Evolutionary conservation across 306 rosid genomes (phyloP).

Genomic region (Lablab purpureus): DNA sequence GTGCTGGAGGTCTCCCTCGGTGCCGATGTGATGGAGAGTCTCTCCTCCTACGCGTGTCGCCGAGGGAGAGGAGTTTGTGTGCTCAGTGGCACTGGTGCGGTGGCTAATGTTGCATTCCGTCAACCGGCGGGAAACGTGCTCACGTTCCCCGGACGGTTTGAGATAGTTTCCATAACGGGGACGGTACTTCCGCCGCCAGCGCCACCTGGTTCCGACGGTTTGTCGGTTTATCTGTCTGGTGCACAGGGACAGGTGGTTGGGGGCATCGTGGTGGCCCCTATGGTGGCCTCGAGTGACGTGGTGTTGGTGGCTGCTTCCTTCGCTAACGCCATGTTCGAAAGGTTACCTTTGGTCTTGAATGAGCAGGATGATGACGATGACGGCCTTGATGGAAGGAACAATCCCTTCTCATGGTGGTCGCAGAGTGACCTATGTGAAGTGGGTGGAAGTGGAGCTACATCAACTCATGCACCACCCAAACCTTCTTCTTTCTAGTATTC

Average conservation of each 20-base stretch:
- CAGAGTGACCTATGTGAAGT: neutral
- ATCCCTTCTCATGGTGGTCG: neutral
- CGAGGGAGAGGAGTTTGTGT: slow-evolving; percentile 58
- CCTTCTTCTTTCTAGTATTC: neutral
- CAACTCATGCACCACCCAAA: neutral
- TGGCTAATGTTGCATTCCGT: slow-evolving; percentile 53
- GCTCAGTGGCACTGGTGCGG: slow-evolving; percentile 60
- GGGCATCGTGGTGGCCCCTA: slow-evolving; percentile 62
- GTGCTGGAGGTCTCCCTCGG: slow-evolving; percentile 65
- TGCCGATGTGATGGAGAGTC: slow-evolving; percentile 53
- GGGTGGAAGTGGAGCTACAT: neutral
- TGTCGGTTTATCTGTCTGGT: slow-evolving; percentile 65
- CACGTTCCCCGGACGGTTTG: slow-evolving; percentile 63
- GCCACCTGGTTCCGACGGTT: slow-evolving; percentile 53
- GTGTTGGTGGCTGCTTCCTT: slow-evolving; percentile 67
- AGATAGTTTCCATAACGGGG: slow-evolving; percentile 64
- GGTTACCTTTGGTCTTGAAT: slow-evolving; percentile 53
- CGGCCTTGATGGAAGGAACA: neutral
- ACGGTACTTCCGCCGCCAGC: slow-evolving; percentile 70
- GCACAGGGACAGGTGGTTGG: slow-evolving; percentile 73
- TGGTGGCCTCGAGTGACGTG: slow-evolving; percentile 60
- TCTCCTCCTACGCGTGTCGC: slow-evolving; percentile 56
- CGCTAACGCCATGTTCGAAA: slow-evolving; percentile 57
- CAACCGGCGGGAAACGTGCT: slow-evolving; percentile 54
- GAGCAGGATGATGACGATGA: slow-evolving; percentile 5